Conservation (phyloP, 805 yeast genomes). For the Saturnispora sekii region DNA sequence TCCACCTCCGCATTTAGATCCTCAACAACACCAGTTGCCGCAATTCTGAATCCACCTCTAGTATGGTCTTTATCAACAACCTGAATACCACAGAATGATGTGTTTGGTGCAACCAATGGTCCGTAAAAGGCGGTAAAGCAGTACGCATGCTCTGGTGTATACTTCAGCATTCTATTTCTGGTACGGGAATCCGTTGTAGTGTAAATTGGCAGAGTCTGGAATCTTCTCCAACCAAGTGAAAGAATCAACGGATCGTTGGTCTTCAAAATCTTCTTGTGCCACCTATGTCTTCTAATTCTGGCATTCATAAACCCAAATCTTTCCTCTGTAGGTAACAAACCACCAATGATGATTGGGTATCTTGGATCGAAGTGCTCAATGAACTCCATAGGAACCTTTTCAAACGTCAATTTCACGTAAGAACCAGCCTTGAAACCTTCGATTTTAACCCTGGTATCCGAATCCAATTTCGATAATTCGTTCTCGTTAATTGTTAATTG, state of each 20-base stretch:
- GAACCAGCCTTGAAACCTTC: slow-evolving; percentile 94
- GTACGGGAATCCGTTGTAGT: slow-evolving; percentile 97
- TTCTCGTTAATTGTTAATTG: slow-evolving; percentile 89
- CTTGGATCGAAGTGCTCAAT: slow-evolving; percentile 76
- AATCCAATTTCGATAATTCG: slow-evolving; percentile 64
- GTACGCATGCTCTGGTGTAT: slow-evolving; percentile 96
- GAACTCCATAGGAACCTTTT: slow-evolving; percentile 80
- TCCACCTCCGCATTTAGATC: slow-evolving; percentile 85
- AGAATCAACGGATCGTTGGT: slow-evolving; percentile 91
- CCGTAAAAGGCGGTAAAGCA: slow-evolving; percentile 96
- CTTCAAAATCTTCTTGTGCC: slow-evolving; percentile 95
- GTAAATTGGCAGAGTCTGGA: slow-evolving; percentile 91
- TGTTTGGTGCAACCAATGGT: slow-evolving; percentile 93
- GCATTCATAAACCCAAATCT: slow-evolving; percentile 89
- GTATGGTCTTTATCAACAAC: slow-evolving; percentile 75
- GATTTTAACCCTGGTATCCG: slow-evolving; percentile 63
- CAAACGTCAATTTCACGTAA: slow-evolving; percentile 82
- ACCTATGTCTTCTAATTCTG: slow-evolving; percentile 93
- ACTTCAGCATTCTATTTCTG: slow-evolving; percentile 93
- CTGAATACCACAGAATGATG: slow-evolving; percentile 94
- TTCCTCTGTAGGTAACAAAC: slow-evolving; percentile 81
- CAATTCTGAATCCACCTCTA: slow-evolving; percentile 84
- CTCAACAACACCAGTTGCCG: slow-evolving; percentile 94
- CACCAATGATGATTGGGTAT: slow-evolving; percentile 84
- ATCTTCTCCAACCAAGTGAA: slow-evolving; percentile 97